A percentile compares a stretch with the other conserved stretches of the same genome.
phyloP scores from a whole-genome alignment of 2,329 filamentous ascomycete species.

The Monosporascus cannonballus region DNA sequence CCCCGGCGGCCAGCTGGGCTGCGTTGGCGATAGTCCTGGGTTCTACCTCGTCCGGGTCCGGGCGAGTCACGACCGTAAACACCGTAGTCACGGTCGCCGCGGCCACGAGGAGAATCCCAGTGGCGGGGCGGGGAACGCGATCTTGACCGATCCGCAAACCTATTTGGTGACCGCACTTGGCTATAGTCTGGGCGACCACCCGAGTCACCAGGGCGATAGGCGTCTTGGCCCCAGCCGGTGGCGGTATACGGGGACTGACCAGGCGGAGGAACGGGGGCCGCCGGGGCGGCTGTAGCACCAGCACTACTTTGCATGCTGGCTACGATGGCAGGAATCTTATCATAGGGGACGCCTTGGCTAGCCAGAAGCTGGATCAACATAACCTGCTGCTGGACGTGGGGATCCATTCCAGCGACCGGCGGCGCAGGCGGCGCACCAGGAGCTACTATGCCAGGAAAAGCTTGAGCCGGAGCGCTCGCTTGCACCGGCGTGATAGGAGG shows the following conservation, averaged over 20 bases:
- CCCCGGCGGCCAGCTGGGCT: conserved; percentile 68
- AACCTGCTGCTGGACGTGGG: conserved; percentile 63
- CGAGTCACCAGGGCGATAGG: conserved; percentile 35
- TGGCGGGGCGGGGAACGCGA: conserved; percentile 74
- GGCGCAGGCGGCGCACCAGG: conserved; percentile 29
- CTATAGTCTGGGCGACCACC: conserved; percentile 51
- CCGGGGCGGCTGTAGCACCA: conserved; percentile 26
- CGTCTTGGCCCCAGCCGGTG: conserved; percentile 29
- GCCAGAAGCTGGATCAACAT: conserved; percentile 69
- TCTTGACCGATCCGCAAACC: conserved; percentile 59
- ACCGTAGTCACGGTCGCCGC: conserved; percentile 60
- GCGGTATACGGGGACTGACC: conserved; percentile 36
- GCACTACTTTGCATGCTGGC: conserved; percentile 42
- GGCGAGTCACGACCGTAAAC: conserved; percentile 68
- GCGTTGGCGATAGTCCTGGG: conserved; percentile 77
- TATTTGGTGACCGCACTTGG: conserved; percentile 58
- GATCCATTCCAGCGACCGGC: conserved; percentile 35
- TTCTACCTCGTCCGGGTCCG: conserved; percentile 52
- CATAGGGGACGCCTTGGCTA: conserved; percentile 68
- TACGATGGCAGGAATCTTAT: conserved; percentile 63
- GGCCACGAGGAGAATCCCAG: conserved; percentile 61
- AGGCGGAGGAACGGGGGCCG: conserved; percentile 31
- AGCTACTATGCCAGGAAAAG: conserved; percentile 29
- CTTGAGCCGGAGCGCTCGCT: conserved; percentile 32
- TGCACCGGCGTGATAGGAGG: conserved; percentile 24